These are phyloP conservation scores for Danielia oregonensis DNA, from an alignment of 805 yeast genomes.

Conservation along the genomic window DNA sequence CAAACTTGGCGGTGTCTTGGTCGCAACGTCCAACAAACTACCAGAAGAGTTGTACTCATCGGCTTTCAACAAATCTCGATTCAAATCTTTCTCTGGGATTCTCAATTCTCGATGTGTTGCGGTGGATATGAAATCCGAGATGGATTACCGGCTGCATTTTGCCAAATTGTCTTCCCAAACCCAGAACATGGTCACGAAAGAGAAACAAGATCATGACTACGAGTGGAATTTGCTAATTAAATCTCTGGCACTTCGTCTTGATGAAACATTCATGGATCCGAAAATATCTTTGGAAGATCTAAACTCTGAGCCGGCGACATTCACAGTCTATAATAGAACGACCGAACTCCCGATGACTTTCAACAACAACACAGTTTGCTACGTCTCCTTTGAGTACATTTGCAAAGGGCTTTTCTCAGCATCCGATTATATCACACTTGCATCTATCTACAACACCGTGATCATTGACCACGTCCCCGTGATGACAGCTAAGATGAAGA, in stretches of 20 bases:
- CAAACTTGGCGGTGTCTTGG: conserved; percentile 69
- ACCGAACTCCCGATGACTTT: conserved; percentile 44
- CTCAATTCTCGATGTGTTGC: conserved; percentile 57
- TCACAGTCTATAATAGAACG: conserved; percentile 56
- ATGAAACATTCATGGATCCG: neutral
- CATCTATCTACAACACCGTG: conserved; percentile 55
- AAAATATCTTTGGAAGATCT: conserved; percentile 9
- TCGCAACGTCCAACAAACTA: conserved; percentile 68
- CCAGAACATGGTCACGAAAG: conserved; percentile 33
- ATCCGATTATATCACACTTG: conserved; percentile 66
- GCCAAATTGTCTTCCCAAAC: conserved; percentile 14
- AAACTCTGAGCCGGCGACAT: conserved; percentile 20
- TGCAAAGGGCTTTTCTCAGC: conserved; percentile 59
- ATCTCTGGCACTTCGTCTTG: conserved; percentile 13
- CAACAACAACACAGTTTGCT: conserved; percentile 36
- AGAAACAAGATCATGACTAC: conserved; percentile 19
- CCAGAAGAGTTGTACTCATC: conserved; percentile 71
- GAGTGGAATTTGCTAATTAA: conserved; percentile 35
- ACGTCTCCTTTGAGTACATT: conserved; percentile 49
- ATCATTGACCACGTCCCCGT: conserved; percentile 61
- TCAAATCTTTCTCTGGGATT: conserved; percentile 53
- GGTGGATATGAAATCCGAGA: conserved; percentile 55
- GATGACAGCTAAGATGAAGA: conserved; percentile 52
- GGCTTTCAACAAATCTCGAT: conserved; percentile 56
- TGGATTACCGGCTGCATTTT: conserved; percentile 49